Conservation (phyloP, 148 eudicot species). For the Linanthus parryae region DNA sequence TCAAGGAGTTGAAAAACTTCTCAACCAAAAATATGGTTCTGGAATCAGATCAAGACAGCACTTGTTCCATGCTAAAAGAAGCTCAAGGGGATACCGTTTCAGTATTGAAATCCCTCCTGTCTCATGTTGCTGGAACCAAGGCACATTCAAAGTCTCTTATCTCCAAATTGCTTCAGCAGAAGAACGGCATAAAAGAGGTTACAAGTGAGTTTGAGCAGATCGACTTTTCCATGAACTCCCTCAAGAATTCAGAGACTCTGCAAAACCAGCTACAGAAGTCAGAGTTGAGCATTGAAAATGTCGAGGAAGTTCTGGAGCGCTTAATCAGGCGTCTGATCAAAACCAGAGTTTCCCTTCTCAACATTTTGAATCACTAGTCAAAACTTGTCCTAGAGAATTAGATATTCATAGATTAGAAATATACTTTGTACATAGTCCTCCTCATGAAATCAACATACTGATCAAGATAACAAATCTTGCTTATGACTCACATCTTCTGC, state of each 20-base stretch:
- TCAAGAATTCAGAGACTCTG: conserved; percentile 17
- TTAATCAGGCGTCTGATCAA: conserved; percentile 36
- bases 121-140: conserved; percentile 2
- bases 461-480: too few relatives aligned
- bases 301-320: conserved; percentile 35
- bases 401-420: too few relatives aligned
- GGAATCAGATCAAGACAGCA: too few relatives aligned
- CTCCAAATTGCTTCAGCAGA: conserved; percentile 3
- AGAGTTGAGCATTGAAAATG: conserved; percentile 27
- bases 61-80: conserved; percentile 1
- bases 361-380: conserved; percentile 43
- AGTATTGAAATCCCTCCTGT: conserved; percentile 15
- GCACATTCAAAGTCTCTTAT: background rate
- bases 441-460: too few relatives aligned
- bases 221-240: conserved; percentile 25
- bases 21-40: background rate
- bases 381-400: too few relatives aligned
- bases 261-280: conserved; percentile 16
- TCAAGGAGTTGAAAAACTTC: conserved; percentile 19
- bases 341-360: conserved; percentile 44
- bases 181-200: background rate
- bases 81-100: conserved; percentile 17
- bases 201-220: conserved; percentile 18
- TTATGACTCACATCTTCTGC: too few relatives aligned
- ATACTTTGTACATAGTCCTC: too few relatives aligned